phyloP scores from a whole-genome alignment of 73 alveolate genomes.

The Breviolum minutum region DNA sequence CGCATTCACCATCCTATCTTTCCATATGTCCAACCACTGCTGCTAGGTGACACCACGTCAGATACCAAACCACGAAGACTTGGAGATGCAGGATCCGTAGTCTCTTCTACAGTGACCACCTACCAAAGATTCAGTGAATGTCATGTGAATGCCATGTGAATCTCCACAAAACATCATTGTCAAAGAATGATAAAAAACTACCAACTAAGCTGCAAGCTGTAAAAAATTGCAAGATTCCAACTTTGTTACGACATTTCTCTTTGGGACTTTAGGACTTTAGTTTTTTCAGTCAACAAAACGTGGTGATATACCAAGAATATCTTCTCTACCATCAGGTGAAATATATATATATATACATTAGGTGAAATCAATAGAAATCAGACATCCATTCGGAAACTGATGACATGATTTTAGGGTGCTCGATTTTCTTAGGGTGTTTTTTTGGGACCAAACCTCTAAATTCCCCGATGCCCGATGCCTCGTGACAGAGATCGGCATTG shows the following conservation, averaged over 20 bases:
- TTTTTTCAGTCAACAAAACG: no score
- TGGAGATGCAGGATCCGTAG: neutral
- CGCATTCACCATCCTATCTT: no score
- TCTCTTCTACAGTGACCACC: constrained; percentile 38
- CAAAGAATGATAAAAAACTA: neutral
- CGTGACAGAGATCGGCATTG: constrained; percentile 76
- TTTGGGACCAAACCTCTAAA: neutral
- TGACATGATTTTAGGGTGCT: neutral
- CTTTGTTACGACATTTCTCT: no score
- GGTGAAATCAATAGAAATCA: neutral
- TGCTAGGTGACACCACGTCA: constrained; percentile 31
- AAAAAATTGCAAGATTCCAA: no score
- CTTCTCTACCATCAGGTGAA: neutral
- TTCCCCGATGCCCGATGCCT: constrained; percentile 11
- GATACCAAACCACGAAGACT: constrained; percentile 18
- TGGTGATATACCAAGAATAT: no score
- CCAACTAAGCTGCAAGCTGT: no score
- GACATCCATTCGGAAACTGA: neutral
- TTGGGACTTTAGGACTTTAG: no score
- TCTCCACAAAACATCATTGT: neutral
- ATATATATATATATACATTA: neutral
- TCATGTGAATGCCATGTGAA: no score
- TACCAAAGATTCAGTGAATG: neutral
- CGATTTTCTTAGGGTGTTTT: neutral
- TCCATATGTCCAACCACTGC: neutral